These are phyloP conservation scores for Alternaria gaisen DNA, from an alignment of 2,329 filamentous ascomycete genomes.

Conservation along the genomic window DNA sequence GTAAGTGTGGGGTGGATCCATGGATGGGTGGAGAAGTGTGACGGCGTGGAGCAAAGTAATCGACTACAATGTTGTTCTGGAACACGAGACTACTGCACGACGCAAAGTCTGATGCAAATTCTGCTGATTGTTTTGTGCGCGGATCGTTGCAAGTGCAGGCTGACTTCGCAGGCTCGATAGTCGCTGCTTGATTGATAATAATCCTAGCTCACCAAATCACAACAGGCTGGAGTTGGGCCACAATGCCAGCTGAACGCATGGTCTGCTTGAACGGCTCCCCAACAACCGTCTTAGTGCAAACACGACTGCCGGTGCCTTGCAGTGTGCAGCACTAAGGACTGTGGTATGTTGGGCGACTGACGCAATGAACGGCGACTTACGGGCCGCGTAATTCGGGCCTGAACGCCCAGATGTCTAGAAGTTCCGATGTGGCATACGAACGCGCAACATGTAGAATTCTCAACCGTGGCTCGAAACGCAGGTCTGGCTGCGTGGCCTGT, in stretches of 20 bases:
- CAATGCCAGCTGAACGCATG: too few species aligned
- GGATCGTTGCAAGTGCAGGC: not conserved
- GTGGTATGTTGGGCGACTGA: too few species aligned
- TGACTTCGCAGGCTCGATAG: too few species aligned
- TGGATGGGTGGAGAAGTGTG: not conserved
- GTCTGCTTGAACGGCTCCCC: too few species aligned
- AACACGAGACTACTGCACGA: conserved; percentile 15
- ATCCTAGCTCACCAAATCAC: too few species aligned
- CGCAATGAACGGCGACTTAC: not conserved
- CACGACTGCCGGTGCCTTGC: too few species aligned
- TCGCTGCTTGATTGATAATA: too few species aligned
- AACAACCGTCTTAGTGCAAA: too few species aligned
- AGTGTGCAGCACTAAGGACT: too few species aligned
- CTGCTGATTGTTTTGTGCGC: not conserved
- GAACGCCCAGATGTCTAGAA: not conserved
- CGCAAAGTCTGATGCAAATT: conserved; percentile 8
- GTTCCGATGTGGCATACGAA: not conserved
- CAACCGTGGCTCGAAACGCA: not conserved
- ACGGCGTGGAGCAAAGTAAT: conserved; percentile 11
- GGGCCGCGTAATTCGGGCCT: not conserved
- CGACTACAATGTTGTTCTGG: conserved; percentile 13
- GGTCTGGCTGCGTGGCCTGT: conserved; percentile 4
- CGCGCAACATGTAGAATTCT: not conserved
- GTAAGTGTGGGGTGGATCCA: not conserved
- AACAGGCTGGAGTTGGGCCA: too few species aligned